A percentile compares a stretch with the other conserved stretches of the same genome.
Conservation (phyloP, 805 yeast species). For the Brettanomyces sp. region DNA sequence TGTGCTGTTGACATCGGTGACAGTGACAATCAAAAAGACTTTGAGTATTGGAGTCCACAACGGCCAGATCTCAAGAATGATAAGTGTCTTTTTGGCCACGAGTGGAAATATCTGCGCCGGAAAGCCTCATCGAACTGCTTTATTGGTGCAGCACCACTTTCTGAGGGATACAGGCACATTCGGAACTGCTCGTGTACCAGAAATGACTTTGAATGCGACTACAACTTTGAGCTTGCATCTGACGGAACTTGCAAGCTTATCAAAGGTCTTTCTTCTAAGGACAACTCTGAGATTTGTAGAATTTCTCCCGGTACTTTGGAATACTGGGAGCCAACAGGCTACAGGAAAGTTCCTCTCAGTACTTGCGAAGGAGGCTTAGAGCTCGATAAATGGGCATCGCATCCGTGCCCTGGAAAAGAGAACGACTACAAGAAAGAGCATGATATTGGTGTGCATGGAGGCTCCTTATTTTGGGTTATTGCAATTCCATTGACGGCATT, state of each 20-base stretch:
- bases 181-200: slow-evolving; percentile 79
- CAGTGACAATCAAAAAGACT: slow-evolving; percentile 33
- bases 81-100: slow-evolving; percentile 64
- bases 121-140: slow-evolving; percentile 55
- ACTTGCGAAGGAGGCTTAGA: slow-evolving; percentile 78
- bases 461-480: slow-evolving; percentile 42
- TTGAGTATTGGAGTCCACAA: slow-evolving; percentile 52
- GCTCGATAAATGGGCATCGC: slow-evolving; percentile 54
- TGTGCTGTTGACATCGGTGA: slow-evolving; percentile 41
- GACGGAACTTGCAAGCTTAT: slow-evolving; percentile 86
- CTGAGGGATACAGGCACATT: slow-evolving; percentile 43
- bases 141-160: slow-evolving; percentile 55
- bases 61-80: slow-evolving; percentile 41
- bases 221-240: slow-evolving; percentile 55
- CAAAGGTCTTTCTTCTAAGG: slow-evolving; percentile 60
- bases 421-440: slow-evolving; percentile 42
- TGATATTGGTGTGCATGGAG: slow-evolving; percentile 45
- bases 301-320: slow-evolving; percentile 47
- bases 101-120: slow-evolving; percentile 49
- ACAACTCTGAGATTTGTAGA: slow-evolving; percentile 51
- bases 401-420: slow-evolving; percentile 85
- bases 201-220: slow-evolving; percentile 90
- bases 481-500: slow-evolving; percentile 48
- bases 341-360: slow-evolving; percentile 74
- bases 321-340: slow-evolving; percentile 86